Evolutionary conservation across 2,329 filamentous ascomycete species (phyloP).

Genomic region (Fusarium sulawesiense): DNA sequence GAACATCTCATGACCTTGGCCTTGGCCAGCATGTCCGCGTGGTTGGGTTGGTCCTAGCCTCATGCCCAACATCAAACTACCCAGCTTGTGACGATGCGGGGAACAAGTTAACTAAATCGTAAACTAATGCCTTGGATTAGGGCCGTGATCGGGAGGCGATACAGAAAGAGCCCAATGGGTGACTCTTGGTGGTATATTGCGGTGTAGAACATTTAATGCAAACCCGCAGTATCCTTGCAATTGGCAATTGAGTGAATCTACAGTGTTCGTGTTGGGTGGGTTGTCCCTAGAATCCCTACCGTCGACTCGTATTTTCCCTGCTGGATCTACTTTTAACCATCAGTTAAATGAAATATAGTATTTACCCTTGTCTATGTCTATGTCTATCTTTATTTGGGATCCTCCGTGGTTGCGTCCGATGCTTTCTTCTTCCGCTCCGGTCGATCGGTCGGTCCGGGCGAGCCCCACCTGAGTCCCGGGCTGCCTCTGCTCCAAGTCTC

Average conservation of each 20-base stretch:
- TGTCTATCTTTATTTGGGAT: neutral
- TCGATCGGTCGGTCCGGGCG: slow-evolving; percentile 26
- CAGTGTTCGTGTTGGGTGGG: slow-evolving; percentile 1
- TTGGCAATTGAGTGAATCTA: neutral
- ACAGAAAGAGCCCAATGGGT: neutral
- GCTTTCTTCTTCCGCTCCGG: slow-evolving; percentile 23
- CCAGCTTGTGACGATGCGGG: slow-evolving; percentile 34
- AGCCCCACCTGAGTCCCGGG: slow-evolving; percentile 24
- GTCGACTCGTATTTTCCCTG: slow-evolving; percentile 15
- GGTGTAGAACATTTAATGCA: slow-evolving; percentile 20
- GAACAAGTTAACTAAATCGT: slow-evolving; percentile 9
- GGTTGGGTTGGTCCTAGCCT: slow-evolving; percentile 28
- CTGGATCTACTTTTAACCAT: slow-evolving; percentile 18
- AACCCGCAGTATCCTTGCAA: neutral
- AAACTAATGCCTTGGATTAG: slow-evolving; percentile 6
- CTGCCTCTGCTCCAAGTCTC: slow-evolving; percentile 30
- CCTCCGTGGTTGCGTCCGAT: slow-evolving; percentile 20
- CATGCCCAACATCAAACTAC: slow-evolving; percentile 30
- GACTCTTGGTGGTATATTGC: slow-evolving; percentile 30
- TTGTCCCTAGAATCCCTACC: neutral
- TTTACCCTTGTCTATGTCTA: neutral
- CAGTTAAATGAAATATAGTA: neutral
- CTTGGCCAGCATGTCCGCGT: slow-evolving; percentile 26
- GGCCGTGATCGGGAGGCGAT: slow-evolving; percentile 14
- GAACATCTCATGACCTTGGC: slow-evolving; percentile 35